Evolutionary conservation across 768 basidiomycete species (phyloP).

Genomic region (Trametes punicea): DNA sequence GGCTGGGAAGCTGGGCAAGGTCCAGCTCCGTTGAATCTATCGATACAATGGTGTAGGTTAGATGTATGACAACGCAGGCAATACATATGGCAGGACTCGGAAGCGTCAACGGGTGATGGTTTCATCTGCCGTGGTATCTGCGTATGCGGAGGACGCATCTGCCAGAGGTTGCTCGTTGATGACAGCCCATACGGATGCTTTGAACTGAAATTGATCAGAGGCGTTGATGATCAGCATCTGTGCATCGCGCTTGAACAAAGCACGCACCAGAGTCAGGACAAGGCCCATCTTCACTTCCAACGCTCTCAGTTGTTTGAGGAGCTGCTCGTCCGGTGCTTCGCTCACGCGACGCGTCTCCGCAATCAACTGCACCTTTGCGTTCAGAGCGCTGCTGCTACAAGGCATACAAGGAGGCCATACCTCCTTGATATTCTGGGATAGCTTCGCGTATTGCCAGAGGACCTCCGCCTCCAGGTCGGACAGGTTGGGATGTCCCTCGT

Average conservation of each 20-base stretch:
- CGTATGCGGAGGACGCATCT: conserved; percentile 22
- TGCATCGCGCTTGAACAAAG: background rate
- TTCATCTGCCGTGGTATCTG: conserved; percentile 24
- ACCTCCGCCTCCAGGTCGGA: conserved; percentile 71
- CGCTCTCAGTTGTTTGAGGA: conserved; percentile 71
- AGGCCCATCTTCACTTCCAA: conserved; percentile 95
- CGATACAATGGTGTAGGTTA: conserved; percentile 18
- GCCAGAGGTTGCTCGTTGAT: conserved; percentile 70
- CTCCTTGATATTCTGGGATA: conserved; percentile 74
- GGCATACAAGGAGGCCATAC: too few species aligned
- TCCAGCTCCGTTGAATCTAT: conserved; percentile 28
- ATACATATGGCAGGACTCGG: background rate
- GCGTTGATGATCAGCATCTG: background rate
- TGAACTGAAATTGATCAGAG: conserved; percentile 56
- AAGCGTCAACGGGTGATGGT: conserved; percentile 21
- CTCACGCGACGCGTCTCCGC: conserved; percentile 65
- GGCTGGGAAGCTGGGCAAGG: conserved; percentile 27
- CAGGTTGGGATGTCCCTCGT: conserved; percentile 65
- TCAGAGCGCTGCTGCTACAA: background rate
- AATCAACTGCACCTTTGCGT: conserved; percentile 45
- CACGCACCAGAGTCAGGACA: conserved; percentile 82
- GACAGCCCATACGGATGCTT: conserved; percentile 94
- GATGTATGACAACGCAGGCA: background rate
- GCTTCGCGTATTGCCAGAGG: conserved; percentile 90
- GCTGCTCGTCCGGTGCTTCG: conserved; percentile 71